Percentiles rank a stretch among this genome's conserved stretches.
These are phyloP conservation scores for Saturnispora quitensis DNA, from an alignment of 805 yeast species.

Conservation along the genomic window DNA sequence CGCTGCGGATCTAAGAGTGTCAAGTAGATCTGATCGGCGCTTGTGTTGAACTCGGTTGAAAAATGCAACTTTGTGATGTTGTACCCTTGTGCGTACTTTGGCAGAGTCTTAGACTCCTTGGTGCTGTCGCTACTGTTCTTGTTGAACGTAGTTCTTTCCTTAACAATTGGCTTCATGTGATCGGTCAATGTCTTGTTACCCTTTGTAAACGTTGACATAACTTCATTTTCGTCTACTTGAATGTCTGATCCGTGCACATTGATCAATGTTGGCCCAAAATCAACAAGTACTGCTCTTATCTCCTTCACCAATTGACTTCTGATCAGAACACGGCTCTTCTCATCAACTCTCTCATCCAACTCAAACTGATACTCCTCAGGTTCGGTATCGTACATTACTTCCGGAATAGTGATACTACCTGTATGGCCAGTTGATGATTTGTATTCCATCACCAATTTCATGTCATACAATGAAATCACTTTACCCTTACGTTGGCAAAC, in stretches of 20 bases:
- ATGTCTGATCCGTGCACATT: slow-evolving; percentile 73
- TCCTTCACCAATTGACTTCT: slow-evolving; percentile 55
- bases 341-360: slow-evolving; percentile 50
- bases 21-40: slow-evolving; percentile 75
- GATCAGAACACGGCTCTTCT: slow-evolving; percentile 38
- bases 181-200: slow-evolving; percentile 33
- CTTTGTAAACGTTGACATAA: slow-evolving; percentile 45
- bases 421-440: slow-evolving; percentile 14
- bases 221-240: slow-evolving; percentile 68
- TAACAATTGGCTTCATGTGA: slow-evolving; percentile 20
- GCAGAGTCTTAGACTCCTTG: slow-evolving; percentile 10
- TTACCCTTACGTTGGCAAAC: slow-evolving; percentile 96
- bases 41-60: slow-evolving; percentile 74
- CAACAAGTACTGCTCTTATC: slow-evolving; percentile 48
- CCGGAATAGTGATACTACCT: slow-evolving; percentile 82
- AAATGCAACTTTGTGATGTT: slow-evolving; percentile 75
- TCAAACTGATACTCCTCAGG: slow-evolving; percentile 80
- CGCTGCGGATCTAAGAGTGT: slow-evolving; percentile 71
- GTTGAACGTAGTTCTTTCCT: slow-evolving; percentile 23
- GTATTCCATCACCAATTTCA: slow-evolving; percentile 48
- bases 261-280: slow-evolving; percentile 75
- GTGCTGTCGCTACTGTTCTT: slow-evolving; percentile 11
- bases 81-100: slow-evolving; percentile 44
- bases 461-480: slow-evolving; percentile 83
- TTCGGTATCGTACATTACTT: slow-evolving; percentile 87